A percentile compares a stretch with the other conserved stretches of the same genome.
phyloP scores from a whole-genome alignment of 495 filamentous ascomycete species.

The Aeminium ludgeri region DNA sequence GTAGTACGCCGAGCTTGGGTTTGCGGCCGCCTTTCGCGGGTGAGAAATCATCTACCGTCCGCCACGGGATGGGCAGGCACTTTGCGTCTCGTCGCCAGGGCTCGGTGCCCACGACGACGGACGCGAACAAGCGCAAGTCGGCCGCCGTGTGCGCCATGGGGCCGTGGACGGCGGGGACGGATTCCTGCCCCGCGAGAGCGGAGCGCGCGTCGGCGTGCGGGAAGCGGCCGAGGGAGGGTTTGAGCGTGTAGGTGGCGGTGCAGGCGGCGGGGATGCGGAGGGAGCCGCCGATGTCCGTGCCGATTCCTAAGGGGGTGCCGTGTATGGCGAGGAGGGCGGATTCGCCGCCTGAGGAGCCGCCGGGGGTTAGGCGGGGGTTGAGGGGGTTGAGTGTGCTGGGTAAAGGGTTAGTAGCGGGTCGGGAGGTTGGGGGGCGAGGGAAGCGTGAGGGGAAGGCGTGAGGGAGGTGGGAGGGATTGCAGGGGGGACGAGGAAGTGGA shows the following conservation, averaged over 20 bases:
- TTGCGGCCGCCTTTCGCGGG: no score
- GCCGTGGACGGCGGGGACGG: constrained; percentile 42
- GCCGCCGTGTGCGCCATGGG: constrained; percentile 45
- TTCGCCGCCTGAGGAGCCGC: constrained; percentile 50
- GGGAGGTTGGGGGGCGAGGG: no score
- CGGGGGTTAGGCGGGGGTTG: constrained; percentile 39
- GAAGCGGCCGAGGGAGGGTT: constrained; percentile 40
- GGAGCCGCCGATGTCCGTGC: constrained; percentile 35
- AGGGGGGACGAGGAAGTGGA: no score
- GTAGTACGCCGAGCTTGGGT: constrained; percentile 51
- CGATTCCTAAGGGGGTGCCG: constrained; percentile 26
- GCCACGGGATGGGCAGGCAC: constrained; percentile 15
- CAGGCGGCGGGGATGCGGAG: constrained; percentile 48
- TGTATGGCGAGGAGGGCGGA: constrained; percentile 33
- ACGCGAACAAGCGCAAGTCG: constrained; percentile 47
- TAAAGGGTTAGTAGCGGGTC: no score
- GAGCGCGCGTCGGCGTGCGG: constrained; percentile 25
- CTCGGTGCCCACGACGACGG: constrained; percentile 10
- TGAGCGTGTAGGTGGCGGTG: constrained; percentile 47
- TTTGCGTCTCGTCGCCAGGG: constrained; percentile 17
- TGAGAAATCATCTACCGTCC: constrained; percentile 2
- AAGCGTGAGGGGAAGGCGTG: no score
- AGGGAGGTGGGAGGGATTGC: no score
- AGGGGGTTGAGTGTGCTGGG: constrained; percentile 37
- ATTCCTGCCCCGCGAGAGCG: constrained; percentile 35